Evolutionary conservation across 257 asterid genomes (phyloP), one percentile per base, ranked within the genome.

Genomic region (Coffea eugenioides): DNA sequence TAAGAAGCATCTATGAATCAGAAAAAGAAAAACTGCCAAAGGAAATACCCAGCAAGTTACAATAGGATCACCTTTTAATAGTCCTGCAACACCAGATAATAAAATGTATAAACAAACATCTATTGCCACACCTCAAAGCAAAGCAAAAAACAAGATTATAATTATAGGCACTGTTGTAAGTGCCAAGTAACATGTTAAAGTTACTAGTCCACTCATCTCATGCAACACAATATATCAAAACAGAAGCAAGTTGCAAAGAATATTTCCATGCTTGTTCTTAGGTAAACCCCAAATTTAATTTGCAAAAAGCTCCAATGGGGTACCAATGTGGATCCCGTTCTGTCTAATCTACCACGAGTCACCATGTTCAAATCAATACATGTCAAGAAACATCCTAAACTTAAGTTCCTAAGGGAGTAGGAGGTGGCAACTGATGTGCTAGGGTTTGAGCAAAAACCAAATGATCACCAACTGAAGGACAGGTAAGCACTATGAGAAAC

Each of bases 151-250:
- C 6, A 5, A n/a, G 34, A 18, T 9, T 48, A 25, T 5, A 45
- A 46, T 6, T 8, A 71, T n/a, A 70, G 52, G 76, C 18, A 51
- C 57, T 14, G 3, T 52, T 52, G 59, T 52, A 4, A 5, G 64
- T 23, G 18, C 6, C 4, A 34, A 51, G 67, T 10, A 54, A 16
- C 36, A 36, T 6, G 21, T 52, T 27, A 31, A 73, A 27, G 8
- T n/a, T 12, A 27, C 46, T 49, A 14, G 2, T 71, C 21, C 77
- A 73, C 20, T 73, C 66, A n/a, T 31, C 77, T 62, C 56, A 51
- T 57, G 64, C 64, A 57, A 57, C 64, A 8, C 62, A 56, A 73
- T 23, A 73, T 57, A 51, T 73, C 77, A 73, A n/a, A 56, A 23
- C 23, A 48, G 6, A 54, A 18, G 14, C 41, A 51, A 64, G n/a